Base-by-base conservation (phyloP, 176 grass and related monocot genomes). In the Thinopyrum elongatum region DNA sequence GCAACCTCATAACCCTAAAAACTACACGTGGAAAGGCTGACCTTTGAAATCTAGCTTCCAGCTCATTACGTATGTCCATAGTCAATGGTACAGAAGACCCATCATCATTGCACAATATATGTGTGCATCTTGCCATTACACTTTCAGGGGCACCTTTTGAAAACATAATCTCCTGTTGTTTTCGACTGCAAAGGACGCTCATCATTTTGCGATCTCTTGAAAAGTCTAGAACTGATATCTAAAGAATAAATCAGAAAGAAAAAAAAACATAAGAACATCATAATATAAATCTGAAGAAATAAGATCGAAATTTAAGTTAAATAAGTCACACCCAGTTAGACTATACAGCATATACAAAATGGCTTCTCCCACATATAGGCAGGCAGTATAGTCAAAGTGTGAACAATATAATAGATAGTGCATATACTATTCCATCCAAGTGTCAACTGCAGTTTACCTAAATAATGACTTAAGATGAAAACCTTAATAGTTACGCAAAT, bases 121-220 rank as follows among this genome's bases (percentile, higher is more conserved):
- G 94, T 33, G 94, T 92, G 83, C 92, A 98, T 60, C 94, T 92
- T 21, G 88, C 80, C 53, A 98, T 94, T 84, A 98, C 85, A 86
- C 94, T 92, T 82, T 98, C 97, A 74, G 97, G 97, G 29, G 97
- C 97, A 86, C 97, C 97, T 92, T 98, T 98, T 28, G 97, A 98
- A 83, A 98, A 98, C 97, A 98, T 98, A 67, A 98, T 94, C 82
- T 98, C 94, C 59, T 92, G 97, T 65, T 92, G 89, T 79, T 98
- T 98, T 88, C 97, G 82, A 82, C 92, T 92, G 90, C 94, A 98
- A 82, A 98, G 93, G 70, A 92, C 80, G n/a, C 97, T 98, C 97
- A 98, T 98, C 97, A 98, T 95, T 89, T 98, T 98, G 76, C 97
- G 93, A 53, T 98, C 97, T 78, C 94, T 90, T 33, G 97, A 98